These are phyloP conservation scores for Citrus sinensis DNA, from an alignment of 345 rosid species.

Conservation along the genomic window DVS_A1.0 CM039162.1:7133501-7134000, in stretches of 20 bases:
- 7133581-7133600: neutral
- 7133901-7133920: neutral
- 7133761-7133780: neutral
- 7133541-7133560: slow-evolving; percentile 7
- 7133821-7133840: neutral
- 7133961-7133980: neutral
- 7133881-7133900: neutral
- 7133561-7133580: neutral
- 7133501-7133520: slow-evolving; percentile 26
- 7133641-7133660: neutral
- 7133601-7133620: neutral
- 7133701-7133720: neutral
- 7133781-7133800: neutral
- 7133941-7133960: neutral
- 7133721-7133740: neutral
- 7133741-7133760: neutral
- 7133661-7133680: neutral
- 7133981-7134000: neutral
- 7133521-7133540: slow-evolving; percentile 36
- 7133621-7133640: slow-evolving; percentile 8
- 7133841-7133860: slow-evolving; percentile 4
- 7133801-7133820: neutral
- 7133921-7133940: slow-evolving; percentile 7
- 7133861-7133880: neutral
- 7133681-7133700: neutral